Percentiles rank a stretch among this genome's conserved stretches.
These are phyloP conservation scores for Dendrocalamus latiflorus DNA, from an alignment of 202 grass and related monocot genomes.

Conservation along the genomic window DNA sequence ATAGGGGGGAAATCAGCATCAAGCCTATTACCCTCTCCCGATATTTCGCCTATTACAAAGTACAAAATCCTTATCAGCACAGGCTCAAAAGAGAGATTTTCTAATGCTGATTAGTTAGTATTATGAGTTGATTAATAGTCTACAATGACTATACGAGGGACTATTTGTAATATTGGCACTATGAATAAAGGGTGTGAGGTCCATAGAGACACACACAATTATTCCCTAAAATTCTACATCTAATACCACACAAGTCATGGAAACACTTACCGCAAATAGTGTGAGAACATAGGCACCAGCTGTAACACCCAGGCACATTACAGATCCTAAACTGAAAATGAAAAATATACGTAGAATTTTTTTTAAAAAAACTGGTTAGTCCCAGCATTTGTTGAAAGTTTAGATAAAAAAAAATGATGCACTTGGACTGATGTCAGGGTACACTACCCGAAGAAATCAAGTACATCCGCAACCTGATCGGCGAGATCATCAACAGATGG, in stretches of 20 bases:
- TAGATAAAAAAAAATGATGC: neutral
- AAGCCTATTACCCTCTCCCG: conserved; percentile 66
- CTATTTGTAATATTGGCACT: neutral
- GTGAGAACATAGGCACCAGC: conserved; percentile 90
- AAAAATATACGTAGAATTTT: neutral
- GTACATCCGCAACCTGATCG: conserved; percentile 70
- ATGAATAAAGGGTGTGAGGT: neutral
- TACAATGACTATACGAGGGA: neutral
- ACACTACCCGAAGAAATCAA: conserved; percentile 78
- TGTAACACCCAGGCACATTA: conserved; percentile 89
- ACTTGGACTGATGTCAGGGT: neutral
- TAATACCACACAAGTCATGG: neutral
- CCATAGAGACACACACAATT: neutral
- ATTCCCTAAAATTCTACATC: neutral
- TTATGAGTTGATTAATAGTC: neutral
- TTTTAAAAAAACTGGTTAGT: no score
- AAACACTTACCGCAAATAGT: conserved; percentile 66
- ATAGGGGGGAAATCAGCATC: conserved; percentile 79
- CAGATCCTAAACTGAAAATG: conserved; percentile 65
- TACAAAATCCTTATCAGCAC: neutral
- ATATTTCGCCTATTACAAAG: conserved; percentile 54
- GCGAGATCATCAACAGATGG: conserved; percentile 70
- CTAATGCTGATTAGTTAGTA: neutral
- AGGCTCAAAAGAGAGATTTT: neutral
- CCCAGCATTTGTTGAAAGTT: no score